phyloP scores from a whole-genome alignment of 768 basidiomycete genomes.

The Collybia nuda region DNA sequence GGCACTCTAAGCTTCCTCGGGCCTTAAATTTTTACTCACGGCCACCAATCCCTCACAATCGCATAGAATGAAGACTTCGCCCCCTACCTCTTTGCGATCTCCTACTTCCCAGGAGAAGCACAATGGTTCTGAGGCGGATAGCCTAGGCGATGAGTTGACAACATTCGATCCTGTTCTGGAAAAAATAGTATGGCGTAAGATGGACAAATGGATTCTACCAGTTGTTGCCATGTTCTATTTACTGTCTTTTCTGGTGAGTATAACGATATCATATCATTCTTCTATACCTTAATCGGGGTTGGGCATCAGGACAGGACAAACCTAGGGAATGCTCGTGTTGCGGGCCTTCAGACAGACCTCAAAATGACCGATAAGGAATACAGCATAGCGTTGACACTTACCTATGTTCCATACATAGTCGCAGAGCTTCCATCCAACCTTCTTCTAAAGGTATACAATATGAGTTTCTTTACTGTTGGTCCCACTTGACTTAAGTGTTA shows the following conservation, averaged over 20 bases:
- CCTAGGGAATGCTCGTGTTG: slow-evolving; percentile 57
- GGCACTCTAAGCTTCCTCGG: too few species aligned
- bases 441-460: slow-evolving; percentile 44
- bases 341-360: slow-evolving; percentile 55
- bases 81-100: too few species aligned
- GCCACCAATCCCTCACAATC: too few species aligned
- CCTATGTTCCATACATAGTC: slow-evolving; percentile 52
- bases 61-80: too few species aligned
- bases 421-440: slow-evolving; percentile 65
- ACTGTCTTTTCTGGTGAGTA: slow-evolving; percentile 34
- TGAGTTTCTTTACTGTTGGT: too few species aligned
- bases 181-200: slow-evolving; percentile 28
- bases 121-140: slow-evolving; percentile 12
- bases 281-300: not conserved
- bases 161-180: slow-evolving; percentile 32
- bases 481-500: not conserved
- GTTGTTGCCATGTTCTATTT: slow-evolving; percentile 34
- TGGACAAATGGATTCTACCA: slow-evolving; percentile 35
- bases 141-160: slow-evolving; percentile 17
- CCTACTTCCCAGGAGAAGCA: too few species aligned
- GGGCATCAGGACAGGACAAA: slow-evolving; percentile 47
- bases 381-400: slow-evolving; percentile 46
- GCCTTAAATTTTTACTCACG: too few species aligned
- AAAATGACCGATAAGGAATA: slow-evolving; percentile 49
- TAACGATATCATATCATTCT: slow-evolving; percentile 35